A percentile compares a stretch with the other conserved stretches of the same genome.
Conservation (phyloP, 1,139 yeast species). For the Kluyveromyces sp. region DNA sequence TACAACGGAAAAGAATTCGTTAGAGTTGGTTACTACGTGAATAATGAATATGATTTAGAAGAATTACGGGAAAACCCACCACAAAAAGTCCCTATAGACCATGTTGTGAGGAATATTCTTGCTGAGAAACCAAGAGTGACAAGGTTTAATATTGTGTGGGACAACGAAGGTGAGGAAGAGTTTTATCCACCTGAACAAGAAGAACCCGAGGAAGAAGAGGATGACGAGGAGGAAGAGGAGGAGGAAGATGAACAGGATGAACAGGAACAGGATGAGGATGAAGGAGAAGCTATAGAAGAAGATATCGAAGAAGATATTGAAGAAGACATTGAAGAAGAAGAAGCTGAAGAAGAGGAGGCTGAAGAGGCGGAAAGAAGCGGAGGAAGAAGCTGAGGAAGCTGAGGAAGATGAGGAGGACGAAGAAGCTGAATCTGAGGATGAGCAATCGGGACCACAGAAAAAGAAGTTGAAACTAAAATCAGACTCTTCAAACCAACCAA, state of each 20-base stretch:
- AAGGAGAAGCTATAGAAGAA: conserved; percentile 34
- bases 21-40: conserved; percentile 93
- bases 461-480: conserved; percentile 17
- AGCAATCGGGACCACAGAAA: conserved; percentile 20
- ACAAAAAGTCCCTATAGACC: conserved; percentile 80
- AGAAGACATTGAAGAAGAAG: conserved; percentile 31
- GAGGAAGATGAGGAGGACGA: conserved; percentile 32
- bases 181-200: conserved; percentile 70
- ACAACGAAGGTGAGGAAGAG: conserved; percentile 49
- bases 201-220: conserved; percentile 53
- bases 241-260: conserved; percentile 46
- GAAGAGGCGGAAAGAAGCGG: conserved; percentile 38
- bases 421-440: conserved; percentile 28
- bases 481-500: conserved; percentile 9
- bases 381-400: conserved; percentile 34
- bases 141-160: conserved; percentile 94
- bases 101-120: conserved; percentile 84
- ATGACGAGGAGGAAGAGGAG: conserved; percentile 46
- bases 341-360: conserved; percentile 44
- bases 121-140: conserved; percentile 98
- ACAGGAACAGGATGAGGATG: conserved; percentile 37
- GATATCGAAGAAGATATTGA: conserved; percentile 32
- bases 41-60: conserved; percentile 90
- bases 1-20: conserved; percentile 93
- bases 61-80: conserved; percentile 94